Conservation (phyloP, 768 basidiomycete species). For the Dioszegia aurantiaca region DNA sequence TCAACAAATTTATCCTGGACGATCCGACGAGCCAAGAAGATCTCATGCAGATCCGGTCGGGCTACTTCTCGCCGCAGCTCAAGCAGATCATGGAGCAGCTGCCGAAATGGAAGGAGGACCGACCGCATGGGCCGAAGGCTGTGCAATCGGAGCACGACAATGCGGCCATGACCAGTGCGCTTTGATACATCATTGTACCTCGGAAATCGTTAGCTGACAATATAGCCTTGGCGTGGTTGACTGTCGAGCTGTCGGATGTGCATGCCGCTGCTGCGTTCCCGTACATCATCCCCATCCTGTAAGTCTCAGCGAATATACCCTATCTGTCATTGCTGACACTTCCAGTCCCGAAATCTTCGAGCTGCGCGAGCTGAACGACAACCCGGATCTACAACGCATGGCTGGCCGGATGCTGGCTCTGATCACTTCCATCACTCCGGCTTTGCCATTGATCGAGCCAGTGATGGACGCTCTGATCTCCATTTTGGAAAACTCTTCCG, state of each 20-base stretch:
- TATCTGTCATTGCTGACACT: conserved; percentile 13
- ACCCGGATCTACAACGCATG: conserved; percentile 72
- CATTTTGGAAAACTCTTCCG: conserved; percentile 75
- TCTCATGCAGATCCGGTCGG: conserved; percentile 70
- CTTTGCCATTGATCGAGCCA: conserved; percentile 64
- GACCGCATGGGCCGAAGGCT: conserved; percentile 80
- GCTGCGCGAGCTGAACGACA: conserved; percentile 85
- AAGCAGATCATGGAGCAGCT: conserved; percentile 61
- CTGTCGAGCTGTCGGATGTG: conserved; percentile 70
- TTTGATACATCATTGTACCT: neutral
- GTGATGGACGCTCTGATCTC: conserved; percentile 71
- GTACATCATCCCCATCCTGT: conserved; percentile 75
- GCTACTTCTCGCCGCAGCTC: conserved; percentile 63
- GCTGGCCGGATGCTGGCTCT: conserved; percentile 77
- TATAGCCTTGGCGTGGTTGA: conserved; percentile 76
- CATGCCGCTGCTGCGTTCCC: conserved; percentile 74
- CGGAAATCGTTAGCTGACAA: conserved; percentile 8
- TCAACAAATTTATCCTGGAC: conserved; percentile 64
- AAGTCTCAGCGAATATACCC: conserved; percentile 39
- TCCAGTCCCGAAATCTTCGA: conserved; percentile 77
- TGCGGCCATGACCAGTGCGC: conserved; percentile 74
- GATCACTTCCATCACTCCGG: conserved; percentile 75
- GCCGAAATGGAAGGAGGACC: conserved; percentile 67
- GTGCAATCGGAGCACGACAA: conserved; percentile 88
- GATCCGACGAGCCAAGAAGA: conserved; percentile 61